Base-by-base conservation (phyloP, 2,329 filamentous ascomycete genomes). In the Penicillium sp. region DNA sequence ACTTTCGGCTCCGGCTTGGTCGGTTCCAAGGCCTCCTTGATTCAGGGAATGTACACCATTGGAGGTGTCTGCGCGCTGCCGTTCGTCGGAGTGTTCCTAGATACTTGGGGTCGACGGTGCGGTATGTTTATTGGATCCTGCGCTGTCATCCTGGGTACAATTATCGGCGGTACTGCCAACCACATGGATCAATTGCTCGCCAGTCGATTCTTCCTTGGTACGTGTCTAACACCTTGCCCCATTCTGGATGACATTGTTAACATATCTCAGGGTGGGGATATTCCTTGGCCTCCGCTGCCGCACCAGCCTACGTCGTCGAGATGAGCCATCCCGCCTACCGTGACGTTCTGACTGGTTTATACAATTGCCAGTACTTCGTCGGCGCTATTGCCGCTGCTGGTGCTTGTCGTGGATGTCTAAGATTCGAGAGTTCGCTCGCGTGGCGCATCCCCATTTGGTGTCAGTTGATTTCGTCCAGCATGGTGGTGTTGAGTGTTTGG, bases 301-400 rank as follows among this genome's bases (percentile, higher is more conserved):
- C 83, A 1, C 86, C 86, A 2, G 81, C 84, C 19, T 88, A 87
- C 67, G 82, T 83, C 15, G 82, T 85, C 42, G 86, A 89, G 68
- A 79, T 86, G 57, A 80, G 84, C 1, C 86, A 88, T 65, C 86
- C 86, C 0, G 81, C 82, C 2, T 86, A 84, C 69, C 80, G 86
- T 60, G 85, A 84, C 41, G 77, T 85, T 23, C 77, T 86, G 62
- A 86, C 85, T 0, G 86, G 84, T 42, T 79, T 87, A 62, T 84
- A 79, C 69, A 83, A 82, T 63, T 77, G 75, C 4, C 78, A 78
- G 61, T 81, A 77, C 76, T 79, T 77, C 60, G 72, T 78, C 15
- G 85, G 73, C n/a, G 68, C 70, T 2, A 85, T 86, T 48, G 75
- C 84, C 6, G 82, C 84, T 2, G 78, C 78, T 10, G 83, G 83